These are phyloP conservation scores for Brassica rapa DNA, from an alignment of 345 rosid species.

Conservation along the genomic window DNA sequence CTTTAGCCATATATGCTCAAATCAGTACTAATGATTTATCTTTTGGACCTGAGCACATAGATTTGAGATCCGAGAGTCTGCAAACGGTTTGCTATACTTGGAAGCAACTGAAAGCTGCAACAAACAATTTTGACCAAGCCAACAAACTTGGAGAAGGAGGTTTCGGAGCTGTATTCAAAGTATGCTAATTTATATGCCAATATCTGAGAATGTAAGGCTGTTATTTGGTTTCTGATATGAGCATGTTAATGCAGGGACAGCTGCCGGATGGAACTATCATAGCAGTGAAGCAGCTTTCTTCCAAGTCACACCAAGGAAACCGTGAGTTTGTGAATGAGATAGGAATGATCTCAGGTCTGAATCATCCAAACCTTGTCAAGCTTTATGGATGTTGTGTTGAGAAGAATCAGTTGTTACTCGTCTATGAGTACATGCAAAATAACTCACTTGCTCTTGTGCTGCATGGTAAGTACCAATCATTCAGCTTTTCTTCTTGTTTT, in stretches of 20 bases:
- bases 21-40: neutral
- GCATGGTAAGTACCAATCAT: constrained; percentile 21
- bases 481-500: neutral
- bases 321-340: constrained; percentile 8
- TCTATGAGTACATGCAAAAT: constrained; percentile 52
- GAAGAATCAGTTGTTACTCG: constrained; percentile 40
- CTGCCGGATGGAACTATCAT: constrained; percentile 29
- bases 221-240: constrained; percentile 4
- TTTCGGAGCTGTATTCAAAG: constrained; percentile 38
- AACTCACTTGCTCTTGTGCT: constrained; percentile 43
- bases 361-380: constrained; percentile 6
- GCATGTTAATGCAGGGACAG: constrained; percentile 30
- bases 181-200: neutral
- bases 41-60: neutral
- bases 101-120: constrained; percentile 36
- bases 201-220: neutral
- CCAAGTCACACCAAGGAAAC: constrained; percentile 1
- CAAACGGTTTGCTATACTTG: constrained; percentile 25
- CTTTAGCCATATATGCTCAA: neutral
- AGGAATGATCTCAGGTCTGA: constrained; percentile 4
- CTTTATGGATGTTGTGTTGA: constrained; percentile 19
- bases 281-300: constrained; percentile 5
- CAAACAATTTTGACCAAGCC: constrained; percentile 28
- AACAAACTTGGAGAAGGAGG: constrained; percentile 44
- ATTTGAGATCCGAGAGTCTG: constrained; percentile 2